Evolutionary conservation across 2,329 filamentous ascomycete genomes (phyloP), one percentile per base, ranked within the genome.

Genomic region (Cytospora leucostoma): DNA sequence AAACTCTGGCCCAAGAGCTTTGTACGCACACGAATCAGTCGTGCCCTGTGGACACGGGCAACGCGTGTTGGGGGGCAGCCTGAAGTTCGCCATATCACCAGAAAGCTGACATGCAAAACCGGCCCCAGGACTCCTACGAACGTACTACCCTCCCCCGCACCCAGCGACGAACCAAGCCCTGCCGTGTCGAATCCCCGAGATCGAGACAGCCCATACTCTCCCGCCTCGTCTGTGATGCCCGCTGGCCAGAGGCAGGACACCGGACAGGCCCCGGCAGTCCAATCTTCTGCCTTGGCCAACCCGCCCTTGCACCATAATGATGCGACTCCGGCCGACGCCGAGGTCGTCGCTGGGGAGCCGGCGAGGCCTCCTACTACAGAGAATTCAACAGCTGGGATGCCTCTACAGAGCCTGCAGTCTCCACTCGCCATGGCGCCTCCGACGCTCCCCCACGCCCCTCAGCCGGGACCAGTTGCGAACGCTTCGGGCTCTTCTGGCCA

Each of bases 131-230:
- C 62, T 58, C 61, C 67, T 53, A 49, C 66, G 62, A 63, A 66
- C 65, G 76, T 83, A 21, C 79, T 89, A 56, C 84, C 86, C 7
- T 88, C 88, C 15, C 86, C 88, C 37, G 82, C 86, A 13, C 82
- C 84, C 12, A 89, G 85, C 71, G 84, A 89, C 67, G 85, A 88
- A 65, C 77, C 79, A 17, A 85, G 82, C 69, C 82, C 83, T 32
- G 72, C 72, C 66, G 65, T 74, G 62, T 70, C 75, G 65, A 73
- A 69, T 62, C 56, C 71, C 67, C 65, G 69, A 70, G 71, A 77
- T 64, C 65, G 69, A 70, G 71, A 77, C 63, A 76, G 75, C 69
- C 71, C 78, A 66, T 68, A 70, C 67, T 61, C 65, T 58, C 35
- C 50, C 27, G 52, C 68, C 67, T 63, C 70, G 72, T 69, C 71